Evolutionary conservation across 257 asterid species (phyloP).

Genomic region (Solanum tacnaense): DNA sequence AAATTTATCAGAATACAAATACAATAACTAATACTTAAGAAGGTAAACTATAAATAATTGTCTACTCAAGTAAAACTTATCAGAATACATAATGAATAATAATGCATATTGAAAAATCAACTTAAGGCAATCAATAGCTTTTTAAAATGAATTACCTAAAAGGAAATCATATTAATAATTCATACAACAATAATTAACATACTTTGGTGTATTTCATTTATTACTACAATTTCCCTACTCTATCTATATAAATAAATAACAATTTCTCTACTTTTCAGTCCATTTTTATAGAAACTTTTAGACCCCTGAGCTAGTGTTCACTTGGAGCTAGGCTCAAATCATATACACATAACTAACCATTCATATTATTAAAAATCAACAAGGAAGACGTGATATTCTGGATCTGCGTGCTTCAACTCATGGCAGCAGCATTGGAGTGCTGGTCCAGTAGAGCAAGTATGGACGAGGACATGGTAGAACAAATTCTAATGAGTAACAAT

Average conservation of each 20-base stretch:
- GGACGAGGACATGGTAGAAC: conserved; percentile 93
- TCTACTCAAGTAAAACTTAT: too few relatives aligned
- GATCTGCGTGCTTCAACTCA: conserved; percentile 3
- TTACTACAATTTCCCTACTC: neutral
- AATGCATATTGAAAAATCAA: neutral
- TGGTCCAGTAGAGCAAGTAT: conserved; percentile 88
- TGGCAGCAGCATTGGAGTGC: conserved; percentile 96
- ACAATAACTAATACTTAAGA: too few relatives aligned
- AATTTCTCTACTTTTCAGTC: neutral
- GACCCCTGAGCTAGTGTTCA: neutral
- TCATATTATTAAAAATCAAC: neutral
- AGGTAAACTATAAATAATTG: too few relatives aligned
- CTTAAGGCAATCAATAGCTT: neutral
- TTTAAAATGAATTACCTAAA: neutral
- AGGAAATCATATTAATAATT: neutral
- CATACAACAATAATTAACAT: neutral
- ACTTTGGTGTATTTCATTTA: neutral
- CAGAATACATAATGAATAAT: neutral
- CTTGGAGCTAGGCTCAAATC: neutral
- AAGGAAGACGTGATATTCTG: neutral
- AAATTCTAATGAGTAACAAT: conserved; percentile 69
- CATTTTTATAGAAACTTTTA: neutral
- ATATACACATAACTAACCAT: neutral
- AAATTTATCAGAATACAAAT: too few relatives aligned
- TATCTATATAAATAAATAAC: neutral